phyloP scores from a whole-genome alignment of 192 early-diverging fungal genomes.

The Helicostylum pulchrum region DNA sequence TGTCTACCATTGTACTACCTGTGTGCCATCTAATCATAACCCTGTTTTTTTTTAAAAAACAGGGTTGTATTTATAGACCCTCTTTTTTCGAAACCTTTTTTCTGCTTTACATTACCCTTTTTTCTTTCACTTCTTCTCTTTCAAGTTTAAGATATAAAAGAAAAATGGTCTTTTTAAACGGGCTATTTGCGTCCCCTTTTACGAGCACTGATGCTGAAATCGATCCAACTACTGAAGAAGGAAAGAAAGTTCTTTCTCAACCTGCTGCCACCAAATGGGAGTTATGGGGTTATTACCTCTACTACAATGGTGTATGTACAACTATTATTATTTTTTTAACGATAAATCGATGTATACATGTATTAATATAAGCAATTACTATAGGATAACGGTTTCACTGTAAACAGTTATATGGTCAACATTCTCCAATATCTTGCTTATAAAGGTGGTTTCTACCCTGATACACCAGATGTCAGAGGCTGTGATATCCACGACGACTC shows the following conservation, averaged over 20 bases:
- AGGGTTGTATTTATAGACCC: no score
- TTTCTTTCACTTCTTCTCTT: neutral
- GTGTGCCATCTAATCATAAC: no score
- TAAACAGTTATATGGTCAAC: no score
- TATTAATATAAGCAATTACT: conserved; percentile 32
- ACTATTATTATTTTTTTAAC: neutral
- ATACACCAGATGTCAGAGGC: conserved; percentile 9
- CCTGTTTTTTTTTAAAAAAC: no score
- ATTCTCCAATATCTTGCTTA: no score
- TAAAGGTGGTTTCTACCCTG: conserved; percentile 18
- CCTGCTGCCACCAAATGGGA: conserved; percentile 31
- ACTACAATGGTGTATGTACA: conserved; percentile 36
- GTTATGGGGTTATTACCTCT: conserved; percentile 38
- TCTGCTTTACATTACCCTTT: neutral
- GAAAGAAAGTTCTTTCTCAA: conserved; percentile 15
- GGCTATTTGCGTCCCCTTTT: conserved; percentile 27
- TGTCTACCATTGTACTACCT: no score
- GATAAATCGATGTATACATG: conserved; percentile 26
- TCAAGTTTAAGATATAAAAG: neutral
- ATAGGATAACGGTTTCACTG: neutral
- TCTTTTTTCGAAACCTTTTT: no score
- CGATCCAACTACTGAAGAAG: conserved; percentile 17
- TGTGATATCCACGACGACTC: conserved; percentile 20
- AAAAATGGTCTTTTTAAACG: conserved; percentile 5
- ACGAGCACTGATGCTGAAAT: conserved; percentile 23